Evolutionary conservation across 495 filamentous ascomycete genomes (phyloP), one percentile per base, ranked within the genome.

Genomic region (Friedmanniomyces endolithicus): DNA sequence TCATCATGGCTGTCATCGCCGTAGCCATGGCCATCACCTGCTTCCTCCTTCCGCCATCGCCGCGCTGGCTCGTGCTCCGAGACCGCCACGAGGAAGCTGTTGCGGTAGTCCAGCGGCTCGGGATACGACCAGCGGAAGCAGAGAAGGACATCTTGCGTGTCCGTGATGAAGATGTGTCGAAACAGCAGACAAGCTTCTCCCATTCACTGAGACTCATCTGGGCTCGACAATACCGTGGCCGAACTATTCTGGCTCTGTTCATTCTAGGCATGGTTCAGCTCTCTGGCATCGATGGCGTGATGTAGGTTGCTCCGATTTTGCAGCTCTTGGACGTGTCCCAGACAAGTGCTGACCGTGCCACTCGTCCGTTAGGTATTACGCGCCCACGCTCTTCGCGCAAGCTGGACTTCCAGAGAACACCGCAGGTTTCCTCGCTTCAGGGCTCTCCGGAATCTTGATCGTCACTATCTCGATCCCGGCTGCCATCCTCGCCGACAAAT

Each of bases 371-470:
- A n/a, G n/a, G n/a, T n/a, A 75, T 50, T 80, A 78, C 52, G 77
- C 75, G 0, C 77, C 77, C 1, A 61, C 74, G 0, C 61, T 79
- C 17, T 80, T 80, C 50, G 65, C 72, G 37, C 74, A 77, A 63
- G 77, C 77, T 16, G 77, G 77, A 6, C 68, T 79, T 22, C 62
- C 71, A 6, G 71, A 70, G 2, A 65, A 72, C 2, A 65, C 71
- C 47, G 73, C 77, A 11, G 72, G 73, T 6, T 77, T 80, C 58
- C 71, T 80, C 20, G 75, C 77, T 2, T 78, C 74, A 7, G 77
- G 76, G n/a, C 66, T 80, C 37, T 75, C 74, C 2, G 75, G 72
- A 0, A 64, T 81, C n/a, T 70, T 81, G 48, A 79, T 80, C 45
- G 70, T 78, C 20, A 61, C 70, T 11, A 72, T 77, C 65, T 77